Base-by-base conservation (phyloP, 495 filamentous ascomycete genomes). In the Ramalina intermedia region DNA sequence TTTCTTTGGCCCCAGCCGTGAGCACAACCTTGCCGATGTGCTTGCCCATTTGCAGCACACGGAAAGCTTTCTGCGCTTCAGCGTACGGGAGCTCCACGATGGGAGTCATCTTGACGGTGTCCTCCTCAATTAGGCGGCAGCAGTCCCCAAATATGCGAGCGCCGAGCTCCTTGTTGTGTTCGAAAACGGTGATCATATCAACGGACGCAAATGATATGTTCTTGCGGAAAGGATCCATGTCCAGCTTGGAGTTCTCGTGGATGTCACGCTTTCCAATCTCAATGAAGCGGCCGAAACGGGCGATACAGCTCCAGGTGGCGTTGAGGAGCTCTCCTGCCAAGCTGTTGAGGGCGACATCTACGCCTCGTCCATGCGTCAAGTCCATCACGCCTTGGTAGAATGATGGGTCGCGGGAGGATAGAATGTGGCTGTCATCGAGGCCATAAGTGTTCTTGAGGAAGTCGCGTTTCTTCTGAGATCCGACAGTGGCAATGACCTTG, bases 311-410 rank as follows among this genome's bases (percentile, higher is more conserved):
- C 65, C 73, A 79, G 0, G 71, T 68, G 23, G 65, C 66, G 39
- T 67, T 66, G 1, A 73, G 60, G 0, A 71, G 57, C 51, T 74
- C 71, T 9, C 70, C 69, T 8, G 71, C 66, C 13, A 79, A 65
- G 12, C 72, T 70, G 48, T 78, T 74, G n/a, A 79, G 58, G 0
- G 73, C 69, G 13, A 79, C 65, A 42, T 77, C 72, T 21, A 77
- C 71, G 13, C 76, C 74, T 23, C 58, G 52, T 0, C n/a, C 71
- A 68, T 29, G 62, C 47, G 78, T 83, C 14, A 62, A 58, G 1
- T 58, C 46, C 20, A 70, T 55, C 1, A 79, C 51, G 13, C 61
- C 69, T 17, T 65, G 52, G 0, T 64, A 49, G 47, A 76, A 78
- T 1, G 66, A 61, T 1, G 60, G 52, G 26, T 68, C 64, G 14